Percentiles rank a stretch among this genome's conserved stretches.
These are phyloP conservation scores for Gloeopeniophorella convolvens DNA, from an alignment of 768 basidiomycete genomes.

Conservation along the genomic window DNA sequence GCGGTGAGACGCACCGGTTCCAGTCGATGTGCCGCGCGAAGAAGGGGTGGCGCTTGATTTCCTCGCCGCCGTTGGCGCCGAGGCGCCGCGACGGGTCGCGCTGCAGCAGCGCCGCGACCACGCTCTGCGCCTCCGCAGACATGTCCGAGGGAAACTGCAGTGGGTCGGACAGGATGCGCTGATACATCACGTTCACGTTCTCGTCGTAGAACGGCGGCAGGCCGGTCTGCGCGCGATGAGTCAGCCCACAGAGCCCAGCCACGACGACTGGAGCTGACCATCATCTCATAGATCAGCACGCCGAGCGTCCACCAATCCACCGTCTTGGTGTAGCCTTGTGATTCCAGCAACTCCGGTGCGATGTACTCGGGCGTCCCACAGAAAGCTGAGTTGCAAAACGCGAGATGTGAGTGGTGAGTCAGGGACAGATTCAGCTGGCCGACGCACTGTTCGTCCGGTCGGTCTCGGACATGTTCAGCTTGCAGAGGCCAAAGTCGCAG, in stretches of 20 bases:
- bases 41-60: conserved; percentile 94
- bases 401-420: not conserved
- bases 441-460: conserved; percentile 92
- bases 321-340: conserved; percentile 94
- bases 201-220: conserved; percentile 99
- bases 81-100: conserved; percentile 82
- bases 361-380: conserved; percentile 99
- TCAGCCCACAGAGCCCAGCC: conserved; percentile 8
- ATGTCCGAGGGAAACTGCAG: conserved; percentile 89
- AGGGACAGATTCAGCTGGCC: not conserved
- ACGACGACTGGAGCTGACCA: conserved; percentile 41
- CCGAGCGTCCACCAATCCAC: conserved; percentile 99
- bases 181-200: conserved; percentile 97
- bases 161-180: conserved; percentile 90
- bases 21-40: conserved; percentile 94
- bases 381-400: conserved; percentile 39
- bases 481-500: conserved; percentile 97
- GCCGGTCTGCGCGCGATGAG: conserved; percentile 57
- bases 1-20: conserved; percentile 46
- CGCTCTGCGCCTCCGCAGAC: conserved; percentile 77
- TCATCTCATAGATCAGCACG: conserved; percentile 95
- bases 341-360: conserved; percentile 93
- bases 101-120: conserved; percentile 83
- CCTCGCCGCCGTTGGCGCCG: conserved; percentile 90
- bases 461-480: conserved; percentile 94